phyloP scores from a whole-genome alignment of 805 yeast species.

The Debaryomyces prosopidis region DNA sequence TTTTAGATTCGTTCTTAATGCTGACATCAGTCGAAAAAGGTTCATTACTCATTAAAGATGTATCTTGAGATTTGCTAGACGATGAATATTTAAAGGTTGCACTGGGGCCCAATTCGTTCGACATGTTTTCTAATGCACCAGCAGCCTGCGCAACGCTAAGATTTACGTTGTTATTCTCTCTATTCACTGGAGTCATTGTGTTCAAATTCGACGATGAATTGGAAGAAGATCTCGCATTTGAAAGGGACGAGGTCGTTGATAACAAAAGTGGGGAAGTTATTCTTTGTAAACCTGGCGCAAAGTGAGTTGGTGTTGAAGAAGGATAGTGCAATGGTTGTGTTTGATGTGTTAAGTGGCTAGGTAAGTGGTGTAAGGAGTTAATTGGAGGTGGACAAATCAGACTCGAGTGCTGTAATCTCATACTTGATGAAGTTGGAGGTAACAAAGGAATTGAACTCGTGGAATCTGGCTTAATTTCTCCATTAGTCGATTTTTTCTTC shows the following conservation, averaged over 20 bases:
- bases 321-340: slow-evolving; percentile 67
- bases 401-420: slow-evolving; percentile 5
- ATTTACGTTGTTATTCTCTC: slow-evolving; percentile 2
- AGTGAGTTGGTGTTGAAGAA: slow-evolving; percentile 67
- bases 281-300: slow-evolving; percentile 61
- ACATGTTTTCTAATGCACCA: slow-evolving; percentile 46
- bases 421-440: slow-evolving; percentile 19
- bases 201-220: slow-evolving; percentile 2
- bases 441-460: slow-evolving; percentile 26
- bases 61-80: slow-evolving; percentile 12
- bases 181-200: slow-evolving; percentile 1
- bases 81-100: slow-evolving; percentile 36
- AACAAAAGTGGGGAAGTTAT: slow-evolving; percentile 66
- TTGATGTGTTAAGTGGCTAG: slow-evolving; percentile 22
- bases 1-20: slow-evolving; percentile 15
- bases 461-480: slow-evolving; percentile 9
- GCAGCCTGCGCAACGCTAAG: slow-evolving; percentile 34
- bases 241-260: slow-evolving; percentile 49
- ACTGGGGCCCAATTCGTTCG: slow-evolving; percentile 44
- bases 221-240: slow-evolving; percentile 33
- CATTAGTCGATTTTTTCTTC: slow-evolving; percentile 11
- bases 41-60: slow-evolving; percentile 37
- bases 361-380: slow-evolving; percentile 13
- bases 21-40: slow-evolving; percentile 11
- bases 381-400: slow-evolving; percentile 8